Evolutionary conservation across 2,329 filamentous ascomycete species (phyloP).

Genomic region (Fusarium nisikadoi): DNA sequence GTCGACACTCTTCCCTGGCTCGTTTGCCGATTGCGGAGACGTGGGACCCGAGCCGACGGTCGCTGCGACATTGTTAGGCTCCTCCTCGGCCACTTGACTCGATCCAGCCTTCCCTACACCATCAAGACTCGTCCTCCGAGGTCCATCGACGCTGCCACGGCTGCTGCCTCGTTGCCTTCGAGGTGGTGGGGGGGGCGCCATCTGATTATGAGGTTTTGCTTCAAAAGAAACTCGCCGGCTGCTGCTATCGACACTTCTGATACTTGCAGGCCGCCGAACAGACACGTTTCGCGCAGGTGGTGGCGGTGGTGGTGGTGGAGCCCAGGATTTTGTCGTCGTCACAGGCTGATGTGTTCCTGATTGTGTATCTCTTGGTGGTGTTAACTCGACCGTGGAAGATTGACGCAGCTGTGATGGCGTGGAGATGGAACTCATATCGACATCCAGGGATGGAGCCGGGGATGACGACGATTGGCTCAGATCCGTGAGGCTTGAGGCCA

Average conservation of each 20-base stretch:
- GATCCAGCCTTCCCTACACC: conserved; percentile 36
- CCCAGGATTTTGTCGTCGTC: conserved; percentile 30
- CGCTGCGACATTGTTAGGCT: conserved; percentile 6
- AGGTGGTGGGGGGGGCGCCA: conserved; percentile 59
- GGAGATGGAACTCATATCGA: conserved; percentile 18
- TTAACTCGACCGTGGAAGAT: conserved; percentile 19
- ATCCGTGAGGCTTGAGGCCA: conserved; percentile 49
- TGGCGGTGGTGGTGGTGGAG: conserved; percentile 58
- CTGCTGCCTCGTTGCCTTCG: conserved; percentile 62
- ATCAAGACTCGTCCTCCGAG: conserved; percentile 50
- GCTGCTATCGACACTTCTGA: conserved; percentile 54
- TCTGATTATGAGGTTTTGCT: conserved; percentile 44
- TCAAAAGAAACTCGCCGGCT: conserved; percentile 45
- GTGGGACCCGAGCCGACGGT: conserved; percentile 18
- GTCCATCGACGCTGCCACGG: conserved; percentile 54
- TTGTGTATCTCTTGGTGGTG: conserved; percentile 22
- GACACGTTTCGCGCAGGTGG: conserved; percentile 59
- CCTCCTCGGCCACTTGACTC: conserved; percentile 33
- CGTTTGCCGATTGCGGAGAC: conserved; percentile 32
- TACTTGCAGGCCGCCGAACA: conserved; percentile 57
- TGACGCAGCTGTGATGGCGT: conserved; percentile 21
- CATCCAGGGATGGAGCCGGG: conserved; percentile 33
- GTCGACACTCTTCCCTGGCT: conserved; percentile 57
- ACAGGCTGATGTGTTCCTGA: conserved; percentile 20
- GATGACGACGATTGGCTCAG: conserved; percentile 32